These are phyloP conservation scores for Rhynchospora tenuis DNA, from an alignment of 176 grass and related monocot species.

Conservation along the genomic window DNA sequence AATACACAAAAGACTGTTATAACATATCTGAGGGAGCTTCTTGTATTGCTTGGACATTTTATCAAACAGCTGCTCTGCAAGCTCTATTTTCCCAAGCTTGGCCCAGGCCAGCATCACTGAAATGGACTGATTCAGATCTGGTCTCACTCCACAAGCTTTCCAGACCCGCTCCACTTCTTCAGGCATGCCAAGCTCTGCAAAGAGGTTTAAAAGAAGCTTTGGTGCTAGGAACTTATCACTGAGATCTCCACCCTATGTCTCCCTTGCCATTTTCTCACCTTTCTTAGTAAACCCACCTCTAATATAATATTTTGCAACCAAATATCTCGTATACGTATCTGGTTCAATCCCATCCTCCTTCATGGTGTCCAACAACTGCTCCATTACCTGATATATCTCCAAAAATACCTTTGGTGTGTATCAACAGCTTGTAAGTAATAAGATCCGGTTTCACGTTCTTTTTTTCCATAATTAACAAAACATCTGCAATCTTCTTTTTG, in stretches of 20 bases:
- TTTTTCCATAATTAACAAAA: slow-evolving; percentile 69
- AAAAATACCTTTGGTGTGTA: slow-evolving; percentile 54
- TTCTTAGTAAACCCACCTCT: slow-evolving; percentile 38
- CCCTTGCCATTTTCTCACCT: slow-evolving; percentile 43
- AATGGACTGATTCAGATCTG: slow-evolving; percentile 36
- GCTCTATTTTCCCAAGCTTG: slow-evolving; percentile 44
- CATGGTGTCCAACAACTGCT: slow-evolving; percentile 50
- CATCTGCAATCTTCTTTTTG: slow-evolving; percentile 46
- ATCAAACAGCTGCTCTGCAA: slow-evolving; percentile 46
- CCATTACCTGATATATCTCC: slow-evolving; percentile 56
- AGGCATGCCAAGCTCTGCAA: slow-evolving; percentile 46
- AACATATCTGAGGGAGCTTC: slow-evolving; percentile 38
- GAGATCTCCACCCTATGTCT: slow-evolving; percentile 40
- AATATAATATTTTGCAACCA: slow-evolving; percentile 63
- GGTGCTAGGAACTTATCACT: slow-evolving; percentile 24
- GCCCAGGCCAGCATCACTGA: slow-evolving; percentile 58
- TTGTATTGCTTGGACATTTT: slow-evolving; percentile 27
- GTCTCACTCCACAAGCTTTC: slow-evolving; percentile 33
- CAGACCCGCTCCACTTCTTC: slow-evolving; percentile 63
- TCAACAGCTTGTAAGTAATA: slow-evolving; percentile 64
- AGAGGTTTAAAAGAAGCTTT: slow-evolving; percentile 49
- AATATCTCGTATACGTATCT: slow-evolving; percentile 20
- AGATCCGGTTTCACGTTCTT: slow-evolving; percentile 45
- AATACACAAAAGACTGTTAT: slow-evolving; percentile 45
- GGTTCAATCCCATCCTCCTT: slow-evolving; percentile 48